phyloP scores from a whole-genome alignment of 306 rosid species.

The Cicer yamashitae region DNA sequence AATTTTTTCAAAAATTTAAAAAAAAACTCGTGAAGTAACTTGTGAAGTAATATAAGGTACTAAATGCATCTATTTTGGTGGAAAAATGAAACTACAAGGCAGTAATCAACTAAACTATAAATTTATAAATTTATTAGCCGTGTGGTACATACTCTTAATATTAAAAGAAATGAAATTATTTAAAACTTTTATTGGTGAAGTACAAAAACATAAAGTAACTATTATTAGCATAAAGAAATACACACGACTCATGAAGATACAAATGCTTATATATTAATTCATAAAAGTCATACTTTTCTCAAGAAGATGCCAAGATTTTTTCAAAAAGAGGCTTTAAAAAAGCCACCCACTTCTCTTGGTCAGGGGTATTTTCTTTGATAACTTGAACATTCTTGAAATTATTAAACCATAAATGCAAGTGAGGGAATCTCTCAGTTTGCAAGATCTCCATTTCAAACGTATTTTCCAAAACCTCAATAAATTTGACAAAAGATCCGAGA shows the following conservation, averaged over 20 bases:
- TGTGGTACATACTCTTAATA: background rate
- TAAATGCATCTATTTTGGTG: background rate
- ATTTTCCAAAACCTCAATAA: conserved; percentile 20
- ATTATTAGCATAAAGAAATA: background rate
- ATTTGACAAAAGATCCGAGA: conserved; percentile 20
- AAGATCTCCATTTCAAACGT: conserved; percentile 27
- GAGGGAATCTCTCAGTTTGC: conserved; percentile 16
- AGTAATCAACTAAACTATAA: background rate
- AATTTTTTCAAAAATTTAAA: too few species aligned
- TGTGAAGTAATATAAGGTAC: background rate
- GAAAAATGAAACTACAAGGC: background rate
- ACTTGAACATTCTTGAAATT: conserved; percentile 51
- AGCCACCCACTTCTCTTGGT: conserved; percentile 10
- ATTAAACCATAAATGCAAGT: conserved; percentile 41
- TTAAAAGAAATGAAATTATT: background rate
- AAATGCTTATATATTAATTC: background rate
- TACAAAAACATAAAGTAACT: background rate
- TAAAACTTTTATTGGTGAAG: conserved; percentile 1
- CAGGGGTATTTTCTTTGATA: conserved; percentile 56
- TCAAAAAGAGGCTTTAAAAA: background rate
- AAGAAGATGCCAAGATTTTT: background rate
- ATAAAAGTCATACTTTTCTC: background rate
- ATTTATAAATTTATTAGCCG: background rate
- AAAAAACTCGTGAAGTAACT: too few species aligned
- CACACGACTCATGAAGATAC: background rate